Conservation (phyloP, 768 basidiomycete genomes). For the Russula sp. region DNA sequence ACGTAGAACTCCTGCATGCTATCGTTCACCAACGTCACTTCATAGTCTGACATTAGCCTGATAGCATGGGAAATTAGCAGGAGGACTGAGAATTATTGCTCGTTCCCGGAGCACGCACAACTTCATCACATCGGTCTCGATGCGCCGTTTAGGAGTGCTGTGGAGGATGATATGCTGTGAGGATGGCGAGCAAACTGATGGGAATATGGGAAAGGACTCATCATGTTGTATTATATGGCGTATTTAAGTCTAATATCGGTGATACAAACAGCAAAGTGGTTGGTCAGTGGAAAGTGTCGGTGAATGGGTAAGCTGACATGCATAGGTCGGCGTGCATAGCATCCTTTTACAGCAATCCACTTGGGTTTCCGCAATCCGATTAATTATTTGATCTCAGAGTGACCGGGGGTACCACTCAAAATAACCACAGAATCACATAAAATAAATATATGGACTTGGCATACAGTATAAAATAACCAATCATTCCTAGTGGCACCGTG, state of each 20-base stretch:
- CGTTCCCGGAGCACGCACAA: slow-evolving; percentile 49
- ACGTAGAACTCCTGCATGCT: slow-evolving; percentile 99
- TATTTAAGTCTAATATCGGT: slow-evolving; percentile 6
- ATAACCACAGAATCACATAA: neutral
- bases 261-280: neutral
- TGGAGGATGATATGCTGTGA: slow-evolving; percentile 36
- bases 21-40: slow-evolving; percentile 95
- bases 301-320: neutral
- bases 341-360: slow-evolving; percentile 1
- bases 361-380: neutral
- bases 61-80: slow-evolving; percentile 2
- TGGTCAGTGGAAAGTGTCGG: slow-evolving; percentile 2
- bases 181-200: slow-evolving; percentile 12
- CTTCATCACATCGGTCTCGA: slow-evolving; percentile 99
- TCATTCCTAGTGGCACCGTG: neutral
- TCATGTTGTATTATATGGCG: slow-evolving; percentile 43
- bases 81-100: neutral
- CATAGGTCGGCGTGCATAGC: neutral
- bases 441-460: slow-evolving; percentile 1
- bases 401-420: neutral
- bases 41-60: slow-evolving; percentile 98
- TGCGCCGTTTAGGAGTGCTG: slow-evolving; percentile 88
- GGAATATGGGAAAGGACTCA: slow-evolving; percentile 36
- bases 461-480: neutral
- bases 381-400: neutral